Base-by-base conservation (phyloP, 75 land plant genomes). In the Larix kaempferi region DNA sequence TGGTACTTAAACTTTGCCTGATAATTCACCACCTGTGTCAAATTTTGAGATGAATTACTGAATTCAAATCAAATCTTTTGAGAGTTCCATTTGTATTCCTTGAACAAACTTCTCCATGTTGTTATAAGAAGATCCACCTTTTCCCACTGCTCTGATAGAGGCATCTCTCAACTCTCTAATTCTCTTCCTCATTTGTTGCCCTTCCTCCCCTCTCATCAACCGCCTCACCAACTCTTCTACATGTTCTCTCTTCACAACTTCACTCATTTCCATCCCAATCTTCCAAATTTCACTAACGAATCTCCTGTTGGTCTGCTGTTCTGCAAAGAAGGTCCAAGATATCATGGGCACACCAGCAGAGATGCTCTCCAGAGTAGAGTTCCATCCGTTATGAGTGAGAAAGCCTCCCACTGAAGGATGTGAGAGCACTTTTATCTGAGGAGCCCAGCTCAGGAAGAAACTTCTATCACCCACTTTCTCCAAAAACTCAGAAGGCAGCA, bases 361-460 rank as follows among this genome's bases (percentile, higher is more conserved):
- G 59, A 57, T 12, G 59, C 59, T 57, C 59, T 57, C 59, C 59
- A 57, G 19, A 12, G 64, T 49, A 10, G 79, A 65, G 1, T 78
- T 65, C 71, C 72, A 52, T 17, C 79, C 73, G 39, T 61, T 27
- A 37, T 79, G 80, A 35, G 76, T 71, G 15, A 79, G 8, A 21
- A 79, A 79, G 4, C 76, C 80, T 27, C 61, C 80, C 39, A 59
- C 41, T 8, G 80, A 41, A 26, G 35, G 77, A 44, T 79, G 80
- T 14, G 61, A 52, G 6, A 79, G 76, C 35, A 80, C 78, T 21
- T 35, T n/a, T 16, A 49, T 29, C 56, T 80, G 82, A 15, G 82
- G 82, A 5, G 79, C 79, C 82, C 82, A 80, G 8, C 52, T 56
- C 29, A 80, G 69, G 17, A 80, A 59, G 71, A 22, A 60, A 33